Evolutionary conservation across 257 asterid species (phyloP).

Genomic region (Solanum gandarillasii): DNA sequence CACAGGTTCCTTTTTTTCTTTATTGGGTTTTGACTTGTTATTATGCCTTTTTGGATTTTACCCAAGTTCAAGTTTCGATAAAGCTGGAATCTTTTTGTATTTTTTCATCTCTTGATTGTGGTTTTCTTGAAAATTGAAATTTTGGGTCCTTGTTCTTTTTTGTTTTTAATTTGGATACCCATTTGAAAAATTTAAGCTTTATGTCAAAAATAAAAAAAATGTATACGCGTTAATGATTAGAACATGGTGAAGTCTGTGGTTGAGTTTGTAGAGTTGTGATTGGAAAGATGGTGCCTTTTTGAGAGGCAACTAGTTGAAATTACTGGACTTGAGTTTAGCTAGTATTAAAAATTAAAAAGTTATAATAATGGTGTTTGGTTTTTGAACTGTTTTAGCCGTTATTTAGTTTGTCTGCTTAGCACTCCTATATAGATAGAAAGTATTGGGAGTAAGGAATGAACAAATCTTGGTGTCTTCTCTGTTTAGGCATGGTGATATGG

Average conservation of each 20-base stretch:
- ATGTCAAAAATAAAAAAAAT: background rate
- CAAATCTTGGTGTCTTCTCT: background rate
- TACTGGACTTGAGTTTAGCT: background rate
- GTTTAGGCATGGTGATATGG: background rate
- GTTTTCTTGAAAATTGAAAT: background rate
- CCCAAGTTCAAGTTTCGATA: background rate
- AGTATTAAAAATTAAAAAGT: background rate
- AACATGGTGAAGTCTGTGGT: background rate
- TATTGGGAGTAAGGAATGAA: background rate
- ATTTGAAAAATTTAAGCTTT: background rate
- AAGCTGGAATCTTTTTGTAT: background rate
- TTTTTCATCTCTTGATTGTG: background rate
- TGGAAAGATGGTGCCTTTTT: background rate
- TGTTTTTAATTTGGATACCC: background rate
- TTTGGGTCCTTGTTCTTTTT: background rate
- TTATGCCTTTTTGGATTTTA: background rate
- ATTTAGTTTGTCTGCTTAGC: background rate
- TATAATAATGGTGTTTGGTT: background rate
- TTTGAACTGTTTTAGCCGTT: background rate
- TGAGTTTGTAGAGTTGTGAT: background rate
- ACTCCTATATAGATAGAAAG: background rate
- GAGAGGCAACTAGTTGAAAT: background rate
- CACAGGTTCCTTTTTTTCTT: slow-evolving; percentile 29
- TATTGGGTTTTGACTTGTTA: background rate
- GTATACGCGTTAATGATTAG: background rate